phyloP scores from a whole-genome alignment of 306 rosid genomes.

The Hippophae rhamnoides region DNA sequence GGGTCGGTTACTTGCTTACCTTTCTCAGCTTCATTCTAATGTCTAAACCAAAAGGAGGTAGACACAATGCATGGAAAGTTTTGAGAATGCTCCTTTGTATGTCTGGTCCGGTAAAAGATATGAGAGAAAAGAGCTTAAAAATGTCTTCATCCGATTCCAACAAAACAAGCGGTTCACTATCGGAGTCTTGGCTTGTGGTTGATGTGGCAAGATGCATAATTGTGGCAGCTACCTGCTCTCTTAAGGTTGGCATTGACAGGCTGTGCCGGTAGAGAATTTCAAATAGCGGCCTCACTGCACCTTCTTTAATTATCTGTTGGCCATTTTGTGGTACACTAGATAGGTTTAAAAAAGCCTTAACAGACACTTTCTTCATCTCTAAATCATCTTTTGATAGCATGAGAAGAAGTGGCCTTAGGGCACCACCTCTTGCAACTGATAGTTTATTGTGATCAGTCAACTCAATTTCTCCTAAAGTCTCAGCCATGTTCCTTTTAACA shows the following conservation, averaged over 20 bases:
- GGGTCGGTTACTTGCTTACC: slow-evolving; percentile 15
- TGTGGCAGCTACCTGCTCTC: slow-evolving; percentile 42
- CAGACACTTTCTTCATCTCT: slow-evolving; percentile 36
- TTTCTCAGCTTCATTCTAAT: slow-evolving; percentile 48
- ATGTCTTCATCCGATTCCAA: slow-evolving; percentile 48
- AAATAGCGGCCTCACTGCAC: slow-evolving; percentile 38
- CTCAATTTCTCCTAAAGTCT: slow-evolving; percentile 43
- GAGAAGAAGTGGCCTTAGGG: slow-evolving; percentile 41
- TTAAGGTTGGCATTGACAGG: slow-evolving; percentile 27
- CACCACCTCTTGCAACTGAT: slow-evolving; percentile 38
- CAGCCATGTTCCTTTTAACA: slow-evolving; percentile 33
- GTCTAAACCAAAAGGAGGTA: slow-evolving; percentile 42
- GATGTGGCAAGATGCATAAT: slow-evolving; percentile 48
- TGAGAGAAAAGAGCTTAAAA: slow-evolving; percentile 44
- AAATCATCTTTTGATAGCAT: slow-evolving; percentile 36
- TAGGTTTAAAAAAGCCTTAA: slow-evolving; percentile 39
- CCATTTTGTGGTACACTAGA: slow-evolving; percentile 50
- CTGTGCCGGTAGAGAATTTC: slow-evolving; percentile 47
- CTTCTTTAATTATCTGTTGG: slow-evolving; percentile 44
- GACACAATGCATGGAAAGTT: slow-evolving; percentile 43
- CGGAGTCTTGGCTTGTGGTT: slow-evolving; percentile 33
- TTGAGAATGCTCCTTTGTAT: slow-evolving; percentile 43
- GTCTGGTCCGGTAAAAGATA: slow-evolving; percentile 43
- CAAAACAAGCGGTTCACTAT: slow-evolving; percentile 26
- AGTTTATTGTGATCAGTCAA: slow-evolving; percentile 46